Evolutionary conservation across 495 filamentous ascomycete genomes (phyloP).

Genomic region (Aspergillus hancockii): DNA sequence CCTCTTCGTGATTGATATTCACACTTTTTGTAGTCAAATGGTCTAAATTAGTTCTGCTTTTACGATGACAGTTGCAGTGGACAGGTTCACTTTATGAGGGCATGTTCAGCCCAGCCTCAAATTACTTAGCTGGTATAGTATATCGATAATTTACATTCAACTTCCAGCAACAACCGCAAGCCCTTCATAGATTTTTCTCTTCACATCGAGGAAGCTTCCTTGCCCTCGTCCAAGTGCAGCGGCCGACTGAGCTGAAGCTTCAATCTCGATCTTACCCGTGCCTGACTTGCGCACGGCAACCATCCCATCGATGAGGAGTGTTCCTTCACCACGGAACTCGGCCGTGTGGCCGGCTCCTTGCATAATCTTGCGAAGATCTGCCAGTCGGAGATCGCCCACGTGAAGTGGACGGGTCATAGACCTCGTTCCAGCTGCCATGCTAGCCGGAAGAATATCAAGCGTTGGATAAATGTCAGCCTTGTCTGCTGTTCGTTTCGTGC

Average conservation of each 20-base stretch:
- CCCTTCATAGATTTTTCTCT: conserved; percentile 79
- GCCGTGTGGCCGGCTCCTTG: conserved; percentile 79
- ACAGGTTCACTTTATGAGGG: not conserved
- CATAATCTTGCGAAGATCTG: conserved; percentile 84
- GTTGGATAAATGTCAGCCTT: conserved; percentile 53
- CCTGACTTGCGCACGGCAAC: conserved; percentile 88
- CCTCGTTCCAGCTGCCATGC: conserved; percentile 71
- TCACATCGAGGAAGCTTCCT: conserved; percentile 74
- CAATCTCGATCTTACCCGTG: conserved; percentile 85
- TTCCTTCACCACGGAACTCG: conserved; percentile 93
- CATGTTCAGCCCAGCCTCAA: not conserved
- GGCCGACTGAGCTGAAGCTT: conserved; percentile 62
- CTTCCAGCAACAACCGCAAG: conserved; percentile 76
- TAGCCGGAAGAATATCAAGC: conserved; percentile 77
- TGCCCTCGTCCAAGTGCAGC: conserved; percentile 39
- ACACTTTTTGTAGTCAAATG: not conserved
- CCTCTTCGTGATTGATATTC: not conserved
- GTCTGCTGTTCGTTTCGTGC: conserved; percentile 24
- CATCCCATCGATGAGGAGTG: conserved; percentile 79
- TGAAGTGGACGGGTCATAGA: conserved; percentile 86
- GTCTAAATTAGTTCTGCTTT: too few species aligned
- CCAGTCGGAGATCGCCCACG: conserved; percentile 88
- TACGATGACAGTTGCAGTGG: not conserved
- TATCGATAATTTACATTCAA: conserved; percentile 30
- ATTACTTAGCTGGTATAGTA: not conserved